Conservation (phyloP, 176 grass and related monocot species). For the Coix lacrymajobi region DNA sequence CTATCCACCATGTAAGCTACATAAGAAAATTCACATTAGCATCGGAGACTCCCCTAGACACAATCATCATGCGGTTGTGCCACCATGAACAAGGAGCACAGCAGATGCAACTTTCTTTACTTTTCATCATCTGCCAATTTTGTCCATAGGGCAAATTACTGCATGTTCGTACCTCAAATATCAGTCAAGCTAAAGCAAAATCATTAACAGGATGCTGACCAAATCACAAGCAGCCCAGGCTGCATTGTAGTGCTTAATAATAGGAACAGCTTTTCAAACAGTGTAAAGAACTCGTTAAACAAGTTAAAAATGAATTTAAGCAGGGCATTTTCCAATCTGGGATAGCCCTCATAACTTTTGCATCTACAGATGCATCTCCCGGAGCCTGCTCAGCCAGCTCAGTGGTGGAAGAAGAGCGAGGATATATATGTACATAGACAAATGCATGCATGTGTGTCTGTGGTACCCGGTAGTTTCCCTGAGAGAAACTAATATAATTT, state of each 20-base stretch:
- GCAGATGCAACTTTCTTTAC: neutral
- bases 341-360: slow-evolving; percentile 17
- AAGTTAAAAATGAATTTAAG: neutral
- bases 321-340: neutral
- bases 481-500: neutral
- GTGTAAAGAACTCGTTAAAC: neutral
- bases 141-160: neutral
- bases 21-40: neutral
- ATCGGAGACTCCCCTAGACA: neutral
- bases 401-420: neutral
- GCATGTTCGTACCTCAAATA: neutral
- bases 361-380: neutral
- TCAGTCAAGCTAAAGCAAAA: neutral
- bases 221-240: neutral
- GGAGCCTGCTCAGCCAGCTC: neutral
- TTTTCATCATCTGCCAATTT: neutral
- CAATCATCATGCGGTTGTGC: neutral
- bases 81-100: neutral
- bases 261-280: neutral
- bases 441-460: neutral
- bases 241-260: neutral
- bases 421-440: neutral
- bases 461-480: neutral
- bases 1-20: neutral
- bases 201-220: neutral